phyloP scores from a whole-genome alignment of 371 early-diverging fungal species.

The Rhizopus sp. region DNA sequence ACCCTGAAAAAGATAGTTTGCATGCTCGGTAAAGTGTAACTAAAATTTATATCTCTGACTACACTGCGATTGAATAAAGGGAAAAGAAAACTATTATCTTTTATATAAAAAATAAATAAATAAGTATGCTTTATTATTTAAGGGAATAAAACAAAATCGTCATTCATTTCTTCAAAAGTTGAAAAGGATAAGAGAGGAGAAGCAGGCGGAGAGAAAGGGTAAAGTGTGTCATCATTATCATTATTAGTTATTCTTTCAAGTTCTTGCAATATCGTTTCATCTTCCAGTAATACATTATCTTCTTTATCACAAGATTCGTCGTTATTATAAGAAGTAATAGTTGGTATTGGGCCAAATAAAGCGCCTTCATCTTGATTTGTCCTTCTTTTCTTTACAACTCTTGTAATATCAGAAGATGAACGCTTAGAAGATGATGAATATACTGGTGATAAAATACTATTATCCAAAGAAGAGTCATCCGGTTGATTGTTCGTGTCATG shows the following conservation, averaged over 20 bases:
- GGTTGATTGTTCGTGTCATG: conserved; percentile 14
- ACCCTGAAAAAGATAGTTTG: too few relatives aligned
- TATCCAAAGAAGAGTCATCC: conserved; percentile 11
- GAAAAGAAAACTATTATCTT: neutral
- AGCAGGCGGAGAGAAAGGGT: conserved; percentile 16
- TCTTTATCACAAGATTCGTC: neutral
- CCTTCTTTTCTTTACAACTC: neutral
- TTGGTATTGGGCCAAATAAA: conserved; percentile 15
- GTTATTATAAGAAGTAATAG: neutral
- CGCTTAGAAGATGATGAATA: neutral
- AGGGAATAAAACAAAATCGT: conserved; percentile 24
- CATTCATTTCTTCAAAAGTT: neutral
- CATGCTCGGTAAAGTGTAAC: too few relatives aligned
- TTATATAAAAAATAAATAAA: neutral
- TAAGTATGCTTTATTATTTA: conserved; percentile 2
- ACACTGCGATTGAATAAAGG: neutral
- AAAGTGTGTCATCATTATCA: neutral
- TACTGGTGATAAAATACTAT: neutral
- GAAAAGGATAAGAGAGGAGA: neutral
- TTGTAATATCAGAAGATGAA: neutral
- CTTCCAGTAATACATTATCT: conserved; percentile 8
- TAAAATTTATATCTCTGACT: too few relatives aligned
- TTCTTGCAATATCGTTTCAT: conserved; percentile 21
- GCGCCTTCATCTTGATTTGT: conserved; percentile 3
- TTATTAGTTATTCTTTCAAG: conserved; percentile 13